Evolutionary conservation across 169 alveolate genomes (phyloP), one percentile per base, ranked within the genome.

Genomic region (Eimeria maxima): DNA sequence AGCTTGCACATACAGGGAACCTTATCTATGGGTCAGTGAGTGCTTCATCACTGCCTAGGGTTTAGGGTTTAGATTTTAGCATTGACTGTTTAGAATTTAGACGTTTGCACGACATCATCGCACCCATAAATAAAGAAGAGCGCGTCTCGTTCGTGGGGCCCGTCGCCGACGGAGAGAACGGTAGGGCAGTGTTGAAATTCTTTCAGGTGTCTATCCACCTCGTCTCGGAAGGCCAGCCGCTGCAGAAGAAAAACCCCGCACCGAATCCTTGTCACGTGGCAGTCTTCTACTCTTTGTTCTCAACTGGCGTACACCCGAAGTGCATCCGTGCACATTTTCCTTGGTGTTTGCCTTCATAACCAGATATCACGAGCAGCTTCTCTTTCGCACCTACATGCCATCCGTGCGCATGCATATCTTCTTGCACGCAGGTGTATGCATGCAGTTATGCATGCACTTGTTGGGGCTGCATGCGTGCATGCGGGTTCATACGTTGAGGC

Each of bases 81-180:
- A 16, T 67, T 67, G 13, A 22, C 24, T 11, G 81, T 71, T 10
- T 71, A 2, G 81, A 14, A 45, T 71, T 71, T 29, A 60, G 69
- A 24, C 22, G 20, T 60, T 60, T 53, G 60, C 16, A 60, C 0
- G 69, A 7, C 2, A 5, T 4, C 8, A 5, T 0, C 88, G 38
- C 38, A 78, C 88, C 63, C 90, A 13, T 50, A 47, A 13, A 81
- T 7, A n/a, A 81, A 81, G 90, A 81, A 81, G 33, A 81, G 90
- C n/a, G 90, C 90, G 7, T 81, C 90, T 53, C 90, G 53, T 50
- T 81, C 90, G n/a, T 81, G 90, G 73, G 90, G 90, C 74, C 90
- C 90, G 50, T 81, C 90, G 11, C 90, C 90, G 11, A 81, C 50
- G 50, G 90, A 81, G 33, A 81, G 67, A 42, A 81, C 47, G 6